Evolutionary conservation across 306 rosid genomes (phyloP).

Genomic region (Ochetophila trinervis): DNA sequence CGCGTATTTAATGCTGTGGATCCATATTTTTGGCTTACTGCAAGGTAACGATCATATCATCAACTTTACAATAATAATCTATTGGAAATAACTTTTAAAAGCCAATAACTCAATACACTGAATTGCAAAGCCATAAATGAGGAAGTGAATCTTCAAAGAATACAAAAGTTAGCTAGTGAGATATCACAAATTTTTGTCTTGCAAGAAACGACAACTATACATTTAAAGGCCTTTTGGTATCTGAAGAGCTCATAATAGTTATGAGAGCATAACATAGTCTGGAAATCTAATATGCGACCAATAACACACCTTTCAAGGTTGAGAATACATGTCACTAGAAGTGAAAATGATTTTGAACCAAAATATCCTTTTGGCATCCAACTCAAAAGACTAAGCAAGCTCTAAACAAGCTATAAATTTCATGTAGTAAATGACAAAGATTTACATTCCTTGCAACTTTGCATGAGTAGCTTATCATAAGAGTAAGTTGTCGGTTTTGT

Average conservation of each 20-base stretch:
- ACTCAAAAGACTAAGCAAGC: slow-evolving; percentile 62
- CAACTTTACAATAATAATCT: slow-evolving; percentile 32
- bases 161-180: slow-evolving; percentile 29
- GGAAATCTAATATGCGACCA: slow-evolving; percentile 41
- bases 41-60: slow-evolving; percentile 51
- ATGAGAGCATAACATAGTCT: slow-evolving; percentile 28
- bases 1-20: no score
- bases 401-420: slow-evolving; percentile 50
- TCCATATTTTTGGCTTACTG: no score
- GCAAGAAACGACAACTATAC: slow-evolving; percentile 39
- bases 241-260: slow-evolving; percentile 49
- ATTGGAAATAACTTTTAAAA: slow-evolving; percentile 42
- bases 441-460: slow-evolving; percentile 32
- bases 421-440: slow-evolving; percentile 23
- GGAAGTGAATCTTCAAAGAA: slow-evolving; percentile 50
- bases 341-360: slow-evolving; percentile 48
- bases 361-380: slow-evolving; percentile 49
- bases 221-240: slow-evolving; percentile 72
- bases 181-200: slow-evolving; percentile 36
- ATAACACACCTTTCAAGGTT: slow-evolving; percentile 85
- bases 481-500: slow-evolving; percentile 27
- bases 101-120: slow-evolving; percentile 49
- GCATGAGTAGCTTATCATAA: slow-evolving; percentile 28
- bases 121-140: slow-evolving; percentile 68
- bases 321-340: slow-evolving; percentile 51